Evolutionary conservation across 345 rosid species (phyloP).

Genomic region (Salix udensis): DNA sequence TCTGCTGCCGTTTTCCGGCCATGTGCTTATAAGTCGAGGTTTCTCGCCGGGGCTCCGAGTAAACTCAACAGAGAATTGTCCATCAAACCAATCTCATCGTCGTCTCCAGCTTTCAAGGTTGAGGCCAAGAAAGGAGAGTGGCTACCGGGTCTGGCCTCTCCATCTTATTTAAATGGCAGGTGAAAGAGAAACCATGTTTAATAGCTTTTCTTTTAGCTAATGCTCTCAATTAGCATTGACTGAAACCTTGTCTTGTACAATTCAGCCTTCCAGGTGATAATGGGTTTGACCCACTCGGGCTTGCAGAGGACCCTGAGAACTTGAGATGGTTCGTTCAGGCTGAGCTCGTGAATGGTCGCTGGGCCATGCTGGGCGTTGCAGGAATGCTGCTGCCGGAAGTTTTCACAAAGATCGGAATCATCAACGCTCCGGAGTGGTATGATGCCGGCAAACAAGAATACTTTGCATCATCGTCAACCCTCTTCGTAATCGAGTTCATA

Average conservation of each 20-base stretch:
- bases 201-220: neutral
- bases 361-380: constrained; percentile 96
- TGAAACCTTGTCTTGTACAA: neutral
- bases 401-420: constrained; percentile 76
- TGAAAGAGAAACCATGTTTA: constrained; percentile 2
- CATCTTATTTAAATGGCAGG: constrained; percentile 85
- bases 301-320: constrained; percentile 96
- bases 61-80: constrained; percentile 45
- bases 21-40: constrained; percentile 49
- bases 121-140: constrained; percentile 97
- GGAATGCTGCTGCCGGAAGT: constrained; percentile 95
- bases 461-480: constrained; percentile 86
- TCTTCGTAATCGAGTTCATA: constrained; percentile 92
- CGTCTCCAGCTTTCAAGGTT: constrained; percentile 49
- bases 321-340: constrained; percentile 87
- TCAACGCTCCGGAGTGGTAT: constrained; percentile 75
- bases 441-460: constrained; percentile 92
- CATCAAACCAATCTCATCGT: constrained; percentile 33
- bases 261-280: constrained; percentile 91
- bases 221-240: neutral
- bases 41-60: constrained; percentile 57
- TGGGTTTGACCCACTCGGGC: constrained; percentile 85
- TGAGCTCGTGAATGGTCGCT: constrained; percentile 82
- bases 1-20: constrained; percentile 81
- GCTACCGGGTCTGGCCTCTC: constrained; percentile 85